A percentile compares a stretch with the other conserved stretches of the same genome.
phyloP scores from a whole-genome alignment of 169 alveolate species.

The Plasmodium gallinaceum region DNA sequence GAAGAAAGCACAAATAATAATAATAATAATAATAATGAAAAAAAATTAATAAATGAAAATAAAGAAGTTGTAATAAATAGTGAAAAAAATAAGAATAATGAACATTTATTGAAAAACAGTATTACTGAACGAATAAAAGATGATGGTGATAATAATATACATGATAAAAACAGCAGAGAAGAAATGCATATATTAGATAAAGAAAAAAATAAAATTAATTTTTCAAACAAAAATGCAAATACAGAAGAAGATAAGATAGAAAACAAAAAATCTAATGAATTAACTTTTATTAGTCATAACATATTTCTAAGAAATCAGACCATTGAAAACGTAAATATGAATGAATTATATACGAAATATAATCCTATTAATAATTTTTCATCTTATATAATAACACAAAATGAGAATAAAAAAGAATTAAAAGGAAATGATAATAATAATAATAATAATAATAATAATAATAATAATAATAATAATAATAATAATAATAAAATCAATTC shows the following conservation, averaged over 20 bases:
- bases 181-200: neutral
- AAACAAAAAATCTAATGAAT: neutral
- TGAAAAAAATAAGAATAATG: neutral
- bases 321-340: constrained; percentile 59
- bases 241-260: neutral
- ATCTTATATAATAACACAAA: neutral
- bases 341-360: constrained; percentile 3
- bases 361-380: neutral
- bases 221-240: neutral
- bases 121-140: neutral
- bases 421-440: neutral
- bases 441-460: too few relatives aligned
- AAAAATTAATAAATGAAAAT: neutral
- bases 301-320: constrained; percentile 59
- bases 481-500: neutral
- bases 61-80: neutral
- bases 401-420: constrained; percentile 3
- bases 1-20: neutral
- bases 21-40: neutral
- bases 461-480: neutral
- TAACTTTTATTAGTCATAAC: constrained; percentile 51
- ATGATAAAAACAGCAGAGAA: neutral
- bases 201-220: neutral
- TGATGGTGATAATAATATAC: neutral
- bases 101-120: neutral